Evolutionary conservation across 106 monocot species (phyloP).

Genomic region (Dioscorea dumetorum): DNA sequence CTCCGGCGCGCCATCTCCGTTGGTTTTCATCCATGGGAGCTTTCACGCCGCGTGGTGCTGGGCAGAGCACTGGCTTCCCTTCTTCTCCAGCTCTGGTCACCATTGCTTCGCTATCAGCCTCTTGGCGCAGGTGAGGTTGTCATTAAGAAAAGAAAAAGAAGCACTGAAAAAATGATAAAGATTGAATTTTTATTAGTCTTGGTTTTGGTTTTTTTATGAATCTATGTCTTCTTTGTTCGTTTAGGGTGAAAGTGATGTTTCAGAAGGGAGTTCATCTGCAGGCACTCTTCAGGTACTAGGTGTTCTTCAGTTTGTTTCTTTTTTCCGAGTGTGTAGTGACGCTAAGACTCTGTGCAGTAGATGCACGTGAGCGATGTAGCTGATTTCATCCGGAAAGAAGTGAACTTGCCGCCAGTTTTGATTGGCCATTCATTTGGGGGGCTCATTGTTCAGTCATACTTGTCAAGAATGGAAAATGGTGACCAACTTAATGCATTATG

Average conservation of each 20-base stretch:
- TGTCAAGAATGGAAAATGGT: constrained; percentile 29
- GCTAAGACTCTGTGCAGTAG: constrained; percentile 50
- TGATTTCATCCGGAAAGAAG: constrained; percentile 58
- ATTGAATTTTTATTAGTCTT: background rate
- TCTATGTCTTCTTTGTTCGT: background rate
- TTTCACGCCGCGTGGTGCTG: constrained; percentile 98
- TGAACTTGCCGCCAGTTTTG: constrained; percentile 53
- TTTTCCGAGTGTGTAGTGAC: background rate
- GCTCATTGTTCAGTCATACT: constrained; percentile 67
- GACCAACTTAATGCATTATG: constrained; percentile 2
- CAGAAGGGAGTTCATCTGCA: constrained; percentile 30
- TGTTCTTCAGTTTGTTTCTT: background rate
- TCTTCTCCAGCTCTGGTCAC: constrained; percentile 58
- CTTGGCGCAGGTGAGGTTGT: constrained; percentile 39
- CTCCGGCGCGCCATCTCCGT: constrained; percentile 15
- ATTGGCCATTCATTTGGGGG: constrained; percentile 81
- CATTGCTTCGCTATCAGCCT: constrained; percentile 77
- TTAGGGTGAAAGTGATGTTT: constrained; percentile 73
- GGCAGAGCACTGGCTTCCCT: constrained; percentile 84
- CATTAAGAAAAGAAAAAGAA: background rate
- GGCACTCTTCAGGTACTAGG: constrained; percentile 72
- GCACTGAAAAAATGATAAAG: background rate
- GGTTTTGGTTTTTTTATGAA: background rate
- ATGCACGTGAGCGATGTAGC: constrained; percentile 68
- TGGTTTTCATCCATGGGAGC: constrained; percentile 85